These are phyloP conservation scores for Plasmodium fragile DNA, from an alignment of 169 alveolate genomes.

Conservation along the genomic window DNA sequence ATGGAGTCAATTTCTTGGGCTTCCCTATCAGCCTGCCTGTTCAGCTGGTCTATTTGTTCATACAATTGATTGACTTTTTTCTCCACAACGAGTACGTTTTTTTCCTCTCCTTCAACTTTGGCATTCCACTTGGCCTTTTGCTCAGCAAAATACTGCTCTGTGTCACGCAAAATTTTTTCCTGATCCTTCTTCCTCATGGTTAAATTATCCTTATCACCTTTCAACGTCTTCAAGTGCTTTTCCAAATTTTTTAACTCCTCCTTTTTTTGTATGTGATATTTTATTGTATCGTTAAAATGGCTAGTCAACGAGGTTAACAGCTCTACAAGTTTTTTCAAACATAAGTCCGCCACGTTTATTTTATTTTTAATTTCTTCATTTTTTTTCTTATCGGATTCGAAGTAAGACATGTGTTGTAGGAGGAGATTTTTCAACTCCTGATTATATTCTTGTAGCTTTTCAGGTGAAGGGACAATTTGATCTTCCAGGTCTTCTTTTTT, in stretches of 20 bases:
- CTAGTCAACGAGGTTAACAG: constrained; percentile 34
- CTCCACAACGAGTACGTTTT: constrained; percentile 11
- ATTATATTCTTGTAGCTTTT: constrained; percentile 70
- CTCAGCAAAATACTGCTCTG: constrained; percentile 25
- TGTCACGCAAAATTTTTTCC: constrained; percentile 17
- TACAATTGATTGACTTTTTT: constrained; percentile 39
- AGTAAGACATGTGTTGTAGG: constrained; percentile 58
- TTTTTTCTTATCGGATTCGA: constrained; percentile 55
- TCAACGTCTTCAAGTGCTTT: constrained; percentile 14
- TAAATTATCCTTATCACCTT: constrained; percentile 31
- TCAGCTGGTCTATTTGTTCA: constrained; percentile 30
- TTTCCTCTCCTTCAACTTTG: constrained; percentile 58
- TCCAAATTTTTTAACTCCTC: constrained; percentile 33
- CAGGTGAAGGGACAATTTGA: constrained; percentile 75
- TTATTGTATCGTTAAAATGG: constrained; percentile 46
- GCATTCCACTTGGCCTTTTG: constrained; percentile 55
- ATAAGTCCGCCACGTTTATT: constrained; percentile 60
- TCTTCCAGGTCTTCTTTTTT: constrained; percentile 77
- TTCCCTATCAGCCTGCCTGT: constrained; percentile 25
- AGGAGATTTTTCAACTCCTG: constrained; percentile 64
- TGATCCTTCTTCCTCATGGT: constrained; percentile 21
- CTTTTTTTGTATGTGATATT: constrained; percentile 64
- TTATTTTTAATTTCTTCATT: constrained; percentile 72
- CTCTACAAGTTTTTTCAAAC: constrained; percentile 47
- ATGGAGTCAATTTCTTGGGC: constrained; percentile 51